Evolutionary conservation across 2,329 filamentous ascomycete genomes (phyloP).

Genomic region (Cercospora sojina): DNA sequence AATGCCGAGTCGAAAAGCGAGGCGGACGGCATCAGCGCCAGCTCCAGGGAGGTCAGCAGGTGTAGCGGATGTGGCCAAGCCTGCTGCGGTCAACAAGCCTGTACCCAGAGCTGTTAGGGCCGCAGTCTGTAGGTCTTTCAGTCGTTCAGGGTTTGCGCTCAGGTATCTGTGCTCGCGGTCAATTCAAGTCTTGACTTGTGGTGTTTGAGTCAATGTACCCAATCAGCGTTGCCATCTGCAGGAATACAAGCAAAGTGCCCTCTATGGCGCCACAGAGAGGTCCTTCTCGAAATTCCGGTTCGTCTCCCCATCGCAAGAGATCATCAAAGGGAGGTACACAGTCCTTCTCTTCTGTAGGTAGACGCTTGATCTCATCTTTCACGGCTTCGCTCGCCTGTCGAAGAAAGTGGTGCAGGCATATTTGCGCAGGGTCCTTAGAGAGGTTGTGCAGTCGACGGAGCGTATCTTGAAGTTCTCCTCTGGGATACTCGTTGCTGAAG

Average conservation of each 20-base stretch:
- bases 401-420: conserved; percentile 45
- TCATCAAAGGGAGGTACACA: conserved; percentile 33
- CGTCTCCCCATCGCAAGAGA: conserved; percentile 43
- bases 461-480: conserved; percentile 46
- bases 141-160: neutral
- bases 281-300: conserved; percentile 42
- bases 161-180: neutral
- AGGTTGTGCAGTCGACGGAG: conserved; percentile 43
- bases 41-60: conserved; percentile 42
- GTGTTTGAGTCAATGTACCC: conserved; percentile 35
- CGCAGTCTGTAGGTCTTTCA: neutral
- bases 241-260: conserved; percentile 44
- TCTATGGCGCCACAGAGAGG: conserved; percentile 48
- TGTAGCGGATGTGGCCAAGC: conserved; percentile 43
- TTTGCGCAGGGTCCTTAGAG: conserved; percentile 44
- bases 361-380: conserved; percentile 42
- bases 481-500: conserved; percentile 52
- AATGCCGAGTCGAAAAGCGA: conserved; percentile 51
- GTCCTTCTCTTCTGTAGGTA: conserved; percentile 35
- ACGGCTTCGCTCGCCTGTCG: conserved; percentile 43
- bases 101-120: conserved; percentile 46
- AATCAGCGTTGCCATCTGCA: conserved; percentile 48
- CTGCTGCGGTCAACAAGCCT: conserved; percentile 48
- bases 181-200: conserved; percentile 22
- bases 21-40: conserved; percentile 46